These are phyloP conservation scores for Stephania japonica DNA, from an alignment of 164 flowering plant species.

Conservation along the genomic window DNA sequence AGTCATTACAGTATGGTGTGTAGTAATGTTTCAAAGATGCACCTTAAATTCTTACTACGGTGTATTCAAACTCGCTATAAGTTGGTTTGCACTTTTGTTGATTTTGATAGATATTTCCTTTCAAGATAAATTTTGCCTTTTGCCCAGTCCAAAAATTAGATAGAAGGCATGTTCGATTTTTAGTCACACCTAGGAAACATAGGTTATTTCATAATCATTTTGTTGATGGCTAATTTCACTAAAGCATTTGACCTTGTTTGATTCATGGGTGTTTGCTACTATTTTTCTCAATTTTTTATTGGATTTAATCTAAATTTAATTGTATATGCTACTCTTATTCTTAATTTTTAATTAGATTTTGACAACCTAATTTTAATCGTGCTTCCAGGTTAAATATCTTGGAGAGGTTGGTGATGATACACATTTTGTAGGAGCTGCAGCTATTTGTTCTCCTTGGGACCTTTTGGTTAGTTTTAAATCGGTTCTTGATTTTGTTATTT, in stretches of 20 bases:
- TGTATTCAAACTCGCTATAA: no score
- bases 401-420: constrained; percentile 84
- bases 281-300: neutral
- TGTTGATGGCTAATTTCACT: neutral
- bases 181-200: no score
- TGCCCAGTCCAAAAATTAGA: no score
- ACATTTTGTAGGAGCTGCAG: constrained; percentile 84
- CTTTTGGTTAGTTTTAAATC: constrained; percentile 65
- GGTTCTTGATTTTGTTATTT: neutral
- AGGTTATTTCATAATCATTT: no score
- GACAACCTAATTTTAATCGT: constrained; percentile 4
- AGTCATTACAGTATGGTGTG: no score
- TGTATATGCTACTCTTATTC: no score
- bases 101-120: no score
- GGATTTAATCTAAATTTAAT: neutral
- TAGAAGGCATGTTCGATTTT: no score
- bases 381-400: constrained; percentile 80
- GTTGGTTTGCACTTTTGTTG: no score
- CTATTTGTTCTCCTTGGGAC: constrained; percentile 96
- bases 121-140: no score
- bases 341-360: neutral
- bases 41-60: no score
- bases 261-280: neutral
- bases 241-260: neutral
- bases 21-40: no score